These are phyloP conservation scores for Hylodesmum podocarpum DNA, from an alignment of 306 rosid genomes.

Conservation along the genomic window DNA sequence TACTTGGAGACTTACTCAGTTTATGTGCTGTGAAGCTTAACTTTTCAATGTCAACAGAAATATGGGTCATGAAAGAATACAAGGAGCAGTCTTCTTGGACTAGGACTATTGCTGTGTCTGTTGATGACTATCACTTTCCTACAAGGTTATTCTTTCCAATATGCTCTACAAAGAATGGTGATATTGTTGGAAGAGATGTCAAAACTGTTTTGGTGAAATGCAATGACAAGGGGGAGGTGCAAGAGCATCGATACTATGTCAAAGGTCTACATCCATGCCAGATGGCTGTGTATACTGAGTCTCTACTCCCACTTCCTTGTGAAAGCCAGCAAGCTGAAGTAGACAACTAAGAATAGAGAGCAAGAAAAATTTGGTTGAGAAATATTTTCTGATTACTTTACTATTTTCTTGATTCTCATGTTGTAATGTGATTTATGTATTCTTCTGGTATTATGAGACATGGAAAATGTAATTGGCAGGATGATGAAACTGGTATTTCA, in stretches of 20 bases:
- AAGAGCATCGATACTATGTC: neutral
- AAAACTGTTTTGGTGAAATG: neutral
- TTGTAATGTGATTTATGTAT: neutral
- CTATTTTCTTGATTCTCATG: neutral
- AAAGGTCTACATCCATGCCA: neutral
- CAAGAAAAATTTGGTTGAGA: neutral
- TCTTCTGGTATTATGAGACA: neutral
- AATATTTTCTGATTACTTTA: neutral
- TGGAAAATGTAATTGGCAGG: neutral
- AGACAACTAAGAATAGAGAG: neutral
- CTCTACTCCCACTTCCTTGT: conserved; percentile 25
- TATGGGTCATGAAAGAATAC: conserved; percentile 34
- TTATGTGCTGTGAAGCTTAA: neutral
- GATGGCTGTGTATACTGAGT: conserved; percentile 6
- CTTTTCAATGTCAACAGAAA: neutral
- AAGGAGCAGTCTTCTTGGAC: conserved; percentile 29
- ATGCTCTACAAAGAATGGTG: neutral
- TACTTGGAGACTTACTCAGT: conserved; percentile 7
- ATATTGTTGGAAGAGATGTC: neutral
- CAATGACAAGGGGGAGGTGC: neutral
- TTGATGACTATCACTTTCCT: neutral
- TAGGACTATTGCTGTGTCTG: neutral
- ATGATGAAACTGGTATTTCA: neutral
- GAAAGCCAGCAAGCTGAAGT: neutral
- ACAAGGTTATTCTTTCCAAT: neutral